Evolutionary conservation across 306 rosid species (phyloP).

Genomic region (Rosa lucieae): DNA sequence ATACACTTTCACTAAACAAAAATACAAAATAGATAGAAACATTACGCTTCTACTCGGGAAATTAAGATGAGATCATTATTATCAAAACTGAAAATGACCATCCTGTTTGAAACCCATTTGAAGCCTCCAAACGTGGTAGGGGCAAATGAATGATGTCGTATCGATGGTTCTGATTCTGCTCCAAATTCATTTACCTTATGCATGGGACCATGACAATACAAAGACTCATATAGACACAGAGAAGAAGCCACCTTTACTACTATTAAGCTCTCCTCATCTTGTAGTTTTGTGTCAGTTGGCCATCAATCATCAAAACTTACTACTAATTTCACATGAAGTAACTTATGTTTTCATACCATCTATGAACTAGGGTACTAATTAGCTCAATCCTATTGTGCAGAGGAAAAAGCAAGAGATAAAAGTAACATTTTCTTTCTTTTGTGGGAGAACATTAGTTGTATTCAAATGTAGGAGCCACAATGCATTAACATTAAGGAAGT

Average conservation of each 20-base stretch:
- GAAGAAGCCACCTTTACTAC: background rate
- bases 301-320: background rate
- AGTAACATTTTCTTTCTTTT: background rate
- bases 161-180: constrained; percentile 1
- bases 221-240: background rate
- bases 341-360: background rate
- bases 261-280: background rate
- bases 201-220: constrained; percentile 7
- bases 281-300: background rate
- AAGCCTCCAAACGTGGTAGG: constrained; percentile 7
- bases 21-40: background rate
- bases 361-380: background rate
- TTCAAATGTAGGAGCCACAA: background rate
- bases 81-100: background rate
- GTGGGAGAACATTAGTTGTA: constrained; percentile 1
- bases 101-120: background rate
- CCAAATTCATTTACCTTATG: background rate
- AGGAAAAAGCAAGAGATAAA: background rate
- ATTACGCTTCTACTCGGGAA: background rate
- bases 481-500: background rate
- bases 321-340: background rate
- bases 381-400: background rate
- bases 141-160: constrained; percentile 6
- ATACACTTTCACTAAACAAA: too few species aligned
- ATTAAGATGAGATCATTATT: background rate